Conservation (phyloP, 1,139 yeast species). For the Pichia sp. region DNA sequence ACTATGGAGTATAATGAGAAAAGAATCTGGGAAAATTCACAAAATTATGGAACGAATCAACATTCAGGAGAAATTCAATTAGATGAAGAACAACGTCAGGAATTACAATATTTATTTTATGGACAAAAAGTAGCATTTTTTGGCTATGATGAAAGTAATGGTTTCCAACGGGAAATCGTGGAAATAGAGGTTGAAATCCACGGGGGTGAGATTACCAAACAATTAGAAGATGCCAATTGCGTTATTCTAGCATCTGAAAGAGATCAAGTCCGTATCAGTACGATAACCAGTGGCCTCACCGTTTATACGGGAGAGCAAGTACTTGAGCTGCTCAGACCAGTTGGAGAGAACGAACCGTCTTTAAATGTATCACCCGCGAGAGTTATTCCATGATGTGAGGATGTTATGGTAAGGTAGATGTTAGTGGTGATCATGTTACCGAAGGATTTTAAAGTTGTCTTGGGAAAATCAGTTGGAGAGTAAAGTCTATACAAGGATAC, state of each 20-base stretch:
- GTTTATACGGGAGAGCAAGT: no score
- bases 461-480: no score
- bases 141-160: conserved; percentile 12
- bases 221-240: conserved; percentile 27
- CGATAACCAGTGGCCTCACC: no score
- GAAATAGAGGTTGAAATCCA: conserved; percentile 31
- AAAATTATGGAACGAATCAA: conserved; percentile 14
- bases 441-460: no score
- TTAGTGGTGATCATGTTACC: no score
- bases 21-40: conserved; percentile 32
- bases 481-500: no score
- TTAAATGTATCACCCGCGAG: no score
- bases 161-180: conserved; percentile 3
- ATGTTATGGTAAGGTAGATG: no score
- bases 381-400: no score
- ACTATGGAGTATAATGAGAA: conserved; percentile 28
- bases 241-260: conserved; percentile 22
- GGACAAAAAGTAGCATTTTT: conserved; percentile 9
- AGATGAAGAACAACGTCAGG: neutral
- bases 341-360: no score
- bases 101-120: neutral
- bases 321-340: no score
- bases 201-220: conserved; percentile 31
- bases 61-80: neutral
- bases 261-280: no score